Base-by-base conservation (phyloP, 495 filamentous ascomycete genomes). In the Stereocaulon alpinum region DNA sequence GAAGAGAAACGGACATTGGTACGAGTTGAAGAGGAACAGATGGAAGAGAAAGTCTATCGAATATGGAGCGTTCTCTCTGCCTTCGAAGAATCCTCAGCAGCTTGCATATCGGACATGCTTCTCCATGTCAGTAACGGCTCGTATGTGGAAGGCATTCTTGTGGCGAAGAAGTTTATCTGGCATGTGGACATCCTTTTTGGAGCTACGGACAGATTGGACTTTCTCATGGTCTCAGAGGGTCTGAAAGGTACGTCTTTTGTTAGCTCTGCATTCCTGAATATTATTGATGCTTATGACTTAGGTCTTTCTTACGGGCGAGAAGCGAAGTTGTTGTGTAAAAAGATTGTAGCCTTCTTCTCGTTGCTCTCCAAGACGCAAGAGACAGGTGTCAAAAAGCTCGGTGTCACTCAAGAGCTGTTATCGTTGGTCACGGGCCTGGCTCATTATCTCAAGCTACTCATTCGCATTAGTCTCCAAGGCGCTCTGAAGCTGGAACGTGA, bases 91-190 rank as follows among this genome's bases (percentile, higher is more conserved):
- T 94, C 91, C 1, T 96, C 91, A 10, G 94, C 94, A 14, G 91
- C 91, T 18, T 97, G 94, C 73, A 99, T 99, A 60, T 97, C 94
- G 6, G 94, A 99, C 67, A 99, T 99, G 94, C 86, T 99, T 30
- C 79, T 99, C 48, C 91, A 99, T 70, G 94, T 99, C 47, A 97
- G 94, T 77, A 99, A 99, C 70, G 94, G 93, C 7, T 89, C 88
- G 14, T 97, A 96, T 72, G 76, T 96, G 55, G 91, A 96, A 69
- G 93, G 94, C 15, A 91, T 99, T 48, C 79, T 96, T 64, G 87
- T 95, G 43, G 94, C 94, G n/a, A 94, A 91, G 73, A 85, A 86
- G 63, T 99, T 99, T 70, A 99, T 99, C 63, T 85, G 86, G 66
- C 91, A 97, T 69, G 91, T 97, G 41, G 91, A 97, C 62, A 82